Evolutionary conservation across 106 monocot species (phyloP).

Genomic region (Apostasia shenzhenica): DNA sequence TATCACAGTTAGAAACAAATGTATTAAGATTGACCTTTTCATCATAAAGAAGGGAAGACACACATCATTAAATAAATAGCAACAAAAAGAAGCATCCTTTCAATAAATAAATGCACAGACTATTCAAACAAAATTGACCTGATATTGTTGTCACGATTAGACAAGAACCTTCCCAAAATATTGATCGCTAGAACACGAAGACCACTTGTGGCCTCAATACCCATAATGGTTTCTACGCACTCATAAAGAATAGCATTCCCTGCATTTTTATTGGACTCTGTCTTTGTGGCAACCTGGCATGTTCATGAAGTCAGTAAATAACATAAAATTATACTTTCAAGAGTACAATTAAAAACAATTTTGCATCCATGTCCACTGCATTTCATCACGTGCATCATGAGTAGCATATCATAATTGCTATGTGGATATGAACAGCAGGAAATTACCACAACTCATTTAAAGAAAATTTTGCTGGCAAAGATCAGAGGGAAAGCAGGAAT

Average conservation of each 20-base stretch:
- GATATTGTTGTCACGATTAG: slow-evolving; percentile 98
- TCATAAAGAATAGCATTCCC: slow-evolving; percentile 99
- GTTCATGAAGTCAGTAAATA: background rate
- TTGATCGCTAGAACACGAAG: slow-evolving; percentile 95
- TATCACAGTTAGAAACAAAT: no score
- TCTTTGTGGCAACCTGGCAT: slow-evolving; percentile 85
- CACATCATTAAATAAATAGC: background rate
- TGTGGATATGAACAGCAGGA: no score
- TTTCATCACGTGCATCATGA: no score
- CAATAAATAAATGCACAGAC: no score
- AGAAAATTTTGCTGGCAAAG: no score
- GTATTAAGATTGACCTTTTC: no score
- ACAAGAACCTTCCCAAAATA: slow-evolving; percentile 94
- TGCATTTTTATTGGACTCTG: slow-evolving; percentile 95
- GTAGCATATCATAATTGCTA: no score
- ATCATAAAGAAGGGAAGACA: no score
- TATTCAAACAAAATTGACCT: slow-evolving; percentile 39
- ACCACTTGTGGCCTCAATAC: slow-evolving; percentile 97
- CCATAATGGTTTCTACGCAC: slow-evolving; percentile 98
- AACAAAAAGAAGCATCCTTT: background rate
- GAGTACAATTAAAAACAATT: no score
- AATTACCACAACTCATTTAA: no score
- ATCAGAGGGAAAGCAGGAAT: no score
- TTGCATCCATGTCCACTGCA: no score
- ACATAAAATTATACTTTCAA: background rate